Base-by-base conservation (phyloP, 371 early-diverging fungal genomes). In the Mucor racemosus region DNA sequence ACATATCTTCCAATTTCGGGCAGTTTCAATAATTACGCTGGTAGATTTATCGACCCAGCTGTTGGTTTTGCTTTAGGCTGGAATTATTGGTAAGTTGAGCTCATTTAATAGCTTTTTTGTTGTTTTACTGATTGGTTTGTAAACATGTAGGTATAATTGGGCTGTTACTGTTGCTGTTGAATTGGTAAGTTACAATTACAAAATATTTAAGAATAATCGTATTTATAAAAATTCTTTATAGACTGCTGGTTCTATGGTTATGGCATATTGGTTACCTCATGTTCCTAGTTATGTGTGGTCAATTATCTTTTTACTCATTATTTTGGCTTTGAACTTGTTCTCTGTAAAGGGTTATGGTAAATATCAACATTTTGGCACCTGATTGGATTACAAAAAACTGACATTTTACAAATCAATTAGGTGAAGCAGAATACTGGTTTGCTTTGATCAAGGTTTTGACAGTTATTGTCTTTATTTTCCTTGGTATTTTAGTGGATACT, bases 61-160 rank as follows among this genome's bases (percentile, higher is more conserved):
- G 77, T 93, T 13, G 92, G 91, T 3, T 94, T 94, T 80, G 91
- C 93, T 34, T 80, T 94, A 48, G 94, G 93, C 44, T 94, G 90
- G 93, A 90, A 88, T 69, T 91, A 93, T 76, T 72, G 71, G 69
- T 60, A 44, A 50, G 57, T 57, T 33, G 6, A 14, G 36, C 5
- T 17, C 1, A 13, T 33, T 34, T 7, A 31, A 31, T 33, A 11
- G 19, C 11, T 33, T 14, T n/a, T n/a, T n/a, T n/a, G n/a, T n/a
- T n/a, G 54, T 17, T 60, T 54, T 42, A 15, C 50, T 57, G 41
- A 11, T 31, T 54, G n/a, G n/a, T 3, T 50, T 33, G 42, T 14
- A 13, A 10, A 33, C 17, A 4, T 4, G 31, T 56, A 65, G 69
- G 70, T 87, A 85, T 62, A 91, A 91, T 62, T 94, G 96, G 94